phyloP scores from a whole-genome alignment of 1,139 yeast species.

The Geotrichum phurueaensis region DNA sequence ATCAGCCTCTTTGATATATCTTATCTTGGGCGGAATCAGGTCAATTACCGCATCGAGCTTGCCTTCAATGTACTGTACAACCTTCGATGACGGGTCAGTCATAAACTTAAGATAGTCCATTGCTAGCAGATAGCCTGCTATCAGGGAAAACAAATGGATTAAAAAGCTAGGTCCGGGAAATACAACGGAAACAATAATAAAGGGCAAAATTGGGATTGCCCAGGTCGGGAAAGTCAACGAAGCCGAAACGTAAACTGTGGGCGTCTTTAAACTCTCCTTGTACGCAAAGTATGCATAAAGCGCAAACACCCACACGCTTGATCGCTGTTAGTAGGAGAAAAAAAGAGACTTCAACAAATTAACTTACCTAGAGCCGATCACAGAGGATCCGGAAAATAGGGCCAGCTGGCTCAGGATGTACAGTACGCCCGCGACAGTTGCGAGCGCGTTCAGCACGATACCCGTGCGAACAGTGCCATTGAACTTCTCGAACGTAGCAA shows the following conservation, averaged over 20 bases:
- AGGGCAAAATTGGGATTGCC: conserved; percentile 50
- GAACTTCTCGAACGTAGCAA: conserved; percentile 55
- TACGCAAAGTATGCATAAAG: conserved; percentile 59
- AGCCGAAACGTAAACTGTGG: conserved; percentile 36
- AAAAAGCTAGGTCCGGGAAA: conserved; percentile 60
- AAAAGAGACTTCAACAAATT: neutral
- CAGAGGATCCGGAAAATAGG: conserved; percentile 51
- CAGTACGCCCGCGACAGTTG: conserved; percentile 64
- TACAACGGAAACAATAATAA: conserved; percentile 46
- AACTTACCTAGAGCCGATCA: conserved; percentile 13
- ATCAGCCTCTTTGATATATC: conserved; percentile 52
- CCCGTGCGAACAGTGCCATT: conserved; percentile 91
- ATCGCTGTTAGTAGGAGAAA: neutral
- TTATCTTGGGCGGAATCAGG: conserved; percentile 49
- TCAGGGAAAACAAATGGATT: conserved; percentile 59
- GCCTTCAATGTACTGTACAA: conserved; percentile 60
- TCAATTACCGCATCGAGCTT: conserved; percentile 47
- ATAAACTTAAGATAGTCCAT: conserved; percentile 50
- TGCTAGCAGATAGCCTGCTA: conserved; percentile 52
- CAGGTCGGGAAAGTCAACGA: conserved; percentile 51
- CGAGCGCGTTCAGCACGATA: conserved; percentile 63
- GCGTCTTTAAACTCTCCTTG: conserved; percentile 50
- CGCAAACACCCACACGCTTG: conserved; percentile 68
- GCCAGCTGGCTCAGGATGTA: conserved; percentile 52
- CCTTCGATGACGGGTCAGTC: conserved; percentile 59